These are phyloP conservation scores for Neurospora hispaniola DNA, from an alignment of 495 filamentous ascomycete genomes.

Conservation along the genomic window DNA sequence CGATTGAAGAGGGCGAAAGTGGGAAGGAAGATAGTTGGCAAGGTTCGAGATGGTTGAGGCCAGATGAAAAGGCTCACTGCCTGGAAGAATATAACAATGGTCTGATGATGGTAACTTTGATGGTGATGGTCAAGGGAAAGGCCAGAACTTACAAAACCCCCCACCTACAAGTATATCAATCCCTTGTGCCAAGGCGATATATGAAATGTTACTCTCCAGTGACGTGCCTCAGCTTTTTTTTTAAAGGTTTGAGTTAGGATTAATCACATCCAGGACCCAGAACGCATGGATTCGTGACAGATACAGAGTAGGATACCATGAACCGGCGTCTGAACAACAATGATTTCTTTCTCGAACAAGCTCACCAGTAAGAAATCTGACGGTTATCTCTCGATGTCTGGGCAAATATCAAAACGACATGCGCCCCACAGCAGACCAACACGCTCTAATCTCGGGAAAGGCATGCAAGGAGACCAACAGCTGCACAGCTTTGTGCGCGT, in stretches of 20 bases:
- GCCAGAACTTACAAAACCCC: conserved; percentile 14
- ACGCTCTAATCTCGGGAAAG: neutral
- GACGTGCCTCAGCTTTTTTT: neutral
- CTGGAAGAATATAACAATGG: conserved; percentile 4
- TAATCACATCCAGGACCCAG: conserved; percentile 9
- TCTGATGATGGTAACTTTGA: neutral
- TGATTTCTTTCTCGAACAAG: neutral
- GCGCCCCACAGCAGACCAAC: neutral
- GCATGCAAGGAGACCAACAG: neutral
- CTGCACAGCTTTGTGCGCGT: neutral
- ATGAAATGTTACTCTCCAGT: neutral
- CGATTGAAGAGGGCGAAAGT: neutral
- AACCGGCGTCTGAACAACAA: neutral
- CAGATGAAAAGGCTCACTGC: neutral
- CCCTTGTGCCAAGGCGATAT: conserved; percentile 4
- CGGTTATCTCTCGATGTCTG: conserved; percentile 21
- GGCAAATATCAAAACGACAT: conserved; percentile 4
- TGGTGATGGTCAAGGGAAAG: conserved; percentile 10
- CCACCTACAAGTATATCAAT: conserved; percentile 19
- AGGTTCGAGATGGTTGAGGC: neutral
- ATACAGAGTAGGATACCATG: conserved; percentile 11
- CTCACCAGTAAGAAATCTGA: conserved; percentile 26
- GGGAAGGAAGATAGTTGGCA: neutral
- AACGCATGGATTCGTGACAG: conserved; percentile 1
- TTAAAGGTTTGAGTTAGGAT: conserved; percentile 1